Conservation (phyloP, 306 rosid species). For the Vicia sativa region DNA sequence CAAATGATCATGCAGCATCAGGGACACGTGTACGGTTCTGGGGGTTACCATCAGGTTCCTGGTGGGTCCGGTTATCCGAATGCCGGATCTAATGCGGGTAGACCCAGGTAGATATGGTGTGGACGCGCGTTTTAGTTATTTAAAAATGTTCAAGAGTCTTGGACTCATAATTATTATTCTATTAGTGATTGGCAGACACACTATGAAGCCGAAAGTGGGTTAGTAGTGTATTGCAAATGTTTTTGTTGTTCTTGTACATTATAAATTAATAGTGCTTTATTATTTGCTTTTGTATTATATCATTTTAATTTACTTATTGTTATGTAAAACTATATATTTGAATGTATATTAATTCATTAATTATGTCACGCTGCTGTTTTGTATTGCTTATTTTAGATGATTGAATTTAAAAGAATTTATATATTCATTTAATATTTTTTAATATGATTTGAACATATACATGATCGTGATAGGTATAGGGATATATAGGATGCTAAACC, state of each 20-base stretch:
- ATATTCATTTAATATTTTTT: no score
- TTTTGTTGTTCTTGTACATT: not conserved
- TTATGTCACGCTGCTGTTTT: no score
- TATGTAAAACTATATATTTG: no score
- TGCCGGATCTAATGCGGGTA: slow-evolving; percentile 52
- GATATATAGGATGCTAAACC: not conserved
- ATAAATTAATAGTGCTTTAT: not conserved
- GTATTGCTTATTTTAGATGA: no score
- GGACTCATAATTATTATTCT: not conserved
- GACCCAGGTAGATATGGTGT: slow-evolving; percentile 39
- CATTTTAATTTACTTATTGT: not conserved
- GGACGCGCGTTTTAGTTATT: not conserved
- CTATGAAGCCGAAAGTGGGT: slow-evolving; percentile 9
- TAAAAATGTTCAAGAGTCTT: no score
- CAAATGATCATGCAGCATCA: slow-evolving; percentile 46
- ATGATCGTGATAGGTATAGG: no score
- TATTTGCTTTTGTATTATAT: slow-evolving; percentile 1
- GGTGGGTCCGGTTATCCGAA: slow-evolving; percentile 57
- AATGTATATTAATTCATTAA: no score
- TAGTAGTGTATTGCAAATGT: slow-evolving; percentile 12
- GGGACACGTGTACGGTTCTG: slow-evolving; percentile 32
- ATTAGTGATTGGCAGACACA: not conserved
- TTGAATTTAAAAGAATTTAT: no score
- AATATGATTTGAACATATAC: no score
- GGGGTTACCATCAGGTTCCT: slow-evolving; percentile 21